A percentile compares a stretch with the other conserved stretches of the same genome.
These are phyloP conservation scores for Gomphus bonarii DNA, from an alignment of 1,284 basidiomycete genomes.

Conservation along the genomic window DNA sequence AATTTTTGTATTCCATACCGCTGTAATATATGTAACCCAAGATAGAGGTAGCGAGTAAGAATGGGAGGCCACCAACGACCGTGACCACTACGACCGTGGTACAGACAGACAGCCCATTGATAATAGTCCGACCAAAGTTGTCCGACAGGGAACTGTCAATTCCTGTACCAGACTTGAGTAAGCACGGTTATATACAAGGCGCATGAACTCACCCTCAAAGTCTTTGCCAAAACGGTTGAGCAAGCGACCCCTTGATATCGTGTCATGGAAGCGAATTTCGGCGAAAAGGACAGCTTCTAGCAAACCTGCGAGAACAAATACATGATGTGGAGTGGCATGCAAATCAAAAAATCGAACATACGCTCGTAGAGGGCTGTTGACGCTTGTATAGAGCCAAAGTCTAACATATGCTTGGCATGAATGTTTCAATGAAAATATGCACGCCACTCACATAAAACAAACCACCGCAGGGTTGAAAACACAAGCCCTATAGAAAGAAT, in stretches of 20 bases:
- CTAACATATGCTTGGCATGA: constrained; percentile 22
- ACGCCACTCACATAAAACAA: constrained; percentile 44
- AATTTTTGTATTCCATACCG: constrained; percentile 30
- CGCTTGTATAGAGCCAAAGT: constrained; percentile 60
- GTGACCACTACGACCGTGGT: constrained; percentile 74
- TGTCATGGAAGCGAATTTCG: constrained; percentile 90
- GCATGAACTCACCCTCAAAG: constrained; percentile 60
- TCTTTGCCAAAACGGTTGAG: constrained; percentile 91
- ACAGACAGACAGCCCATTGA: constrained; percentile 43
- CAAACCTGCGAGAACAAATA: constrained; percentile 35
- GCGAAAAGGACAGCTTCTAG: constrained; percentile 84
- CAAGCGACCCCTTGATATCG: constrained; percentile 76
- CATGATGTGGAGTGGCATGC: neutral
- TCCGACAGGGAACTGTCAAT: constrained; percentile 83
- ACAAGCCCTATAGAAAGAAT: constrained; percentile 37
- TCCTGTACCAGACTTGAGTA: constrained; percentile 30
- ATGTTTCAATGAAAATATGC: neutral
- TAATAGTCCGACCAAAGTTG: constrained; percentile 72
- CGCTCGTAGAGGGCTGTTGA: constrained; percentile 63
- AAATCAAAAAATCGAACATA: constrained; percentile 22
- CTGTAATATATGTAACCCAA: constrained; percentile 61
- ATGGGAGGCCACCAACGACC: constrained; percentile 69
- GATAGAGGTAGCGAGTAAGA: constrained; percentile 51
- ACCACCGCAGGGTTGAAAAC: constrained; percentile 55
- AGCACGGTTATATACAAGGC: neutral